A percentile compares a stretch with the other conserved stretches of the same genome.
Evolutionary conservation across 2,329 filamentous ascomycete species (phyloP).

Genomic region (Sporothrix inflata): DNA sequence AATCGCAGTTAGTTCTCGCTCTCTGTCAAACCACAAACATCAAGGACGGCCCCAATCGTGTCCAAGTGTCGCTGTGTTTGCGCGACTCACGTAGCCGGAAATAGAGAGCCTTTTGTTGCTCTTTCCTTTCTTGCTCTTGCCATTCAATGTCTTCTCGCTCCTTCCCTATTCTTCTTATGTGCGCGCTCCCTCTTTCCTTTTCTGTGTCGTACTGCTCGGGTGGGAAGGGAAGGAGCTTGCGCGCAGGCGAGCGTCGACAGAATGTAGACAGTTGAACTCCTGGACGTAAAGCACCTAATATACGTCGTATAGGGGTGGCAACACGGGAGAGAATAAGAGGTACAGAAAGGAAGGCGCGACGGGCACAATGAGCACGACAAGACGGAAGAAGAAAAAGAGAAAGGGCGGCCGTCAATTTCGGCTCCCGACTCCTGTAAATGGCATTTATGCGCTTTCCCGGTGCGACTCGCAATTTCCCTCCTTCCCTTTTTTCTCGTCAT

Average conservation of each 20-base stretch:
- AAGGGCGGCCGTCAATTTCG: constrained; percentile 11
- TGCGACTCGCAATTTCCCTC: background rate
- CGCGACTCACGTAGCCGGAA: background rate
- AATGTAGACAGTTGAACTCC: background rate
- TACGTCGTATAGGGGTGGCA: background rate
- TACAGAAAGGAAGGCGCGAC: constrained; percentile 14
- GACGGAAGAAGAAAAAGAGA: background rate
- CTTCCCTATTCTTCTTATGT: background rate
- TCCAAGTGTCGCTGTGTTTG: too few relatives aligned
- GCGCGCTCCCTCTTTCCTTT: background rate
- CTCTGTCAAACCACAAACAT: background rate
- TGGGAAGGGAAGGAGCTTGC: background rate
- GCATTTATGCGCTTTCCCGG: constrained; percentile 18
- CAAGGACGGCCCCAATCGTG: background rate
- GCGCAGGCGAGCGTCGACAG: background rate
- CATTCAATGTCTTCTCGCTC: background rate
- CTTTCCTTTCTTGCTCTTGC: background rate
- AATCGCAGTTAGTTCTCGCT: background rate
- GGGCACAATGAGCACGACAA: background rate
- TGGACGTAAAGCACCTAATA: background rate
- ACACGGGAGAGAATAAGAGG: background rate
- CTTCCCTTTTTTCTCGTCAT: background rate
- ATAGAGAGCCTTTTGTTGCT: background rate
- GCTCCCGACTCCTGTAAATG: constrained; percentile 15
- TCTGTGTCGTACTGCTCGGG: background rate